phyloP scores from a whole-genome alignment of 768 basidiomycete species.

The Trichaptum fuscoviolaceum region DNA sequence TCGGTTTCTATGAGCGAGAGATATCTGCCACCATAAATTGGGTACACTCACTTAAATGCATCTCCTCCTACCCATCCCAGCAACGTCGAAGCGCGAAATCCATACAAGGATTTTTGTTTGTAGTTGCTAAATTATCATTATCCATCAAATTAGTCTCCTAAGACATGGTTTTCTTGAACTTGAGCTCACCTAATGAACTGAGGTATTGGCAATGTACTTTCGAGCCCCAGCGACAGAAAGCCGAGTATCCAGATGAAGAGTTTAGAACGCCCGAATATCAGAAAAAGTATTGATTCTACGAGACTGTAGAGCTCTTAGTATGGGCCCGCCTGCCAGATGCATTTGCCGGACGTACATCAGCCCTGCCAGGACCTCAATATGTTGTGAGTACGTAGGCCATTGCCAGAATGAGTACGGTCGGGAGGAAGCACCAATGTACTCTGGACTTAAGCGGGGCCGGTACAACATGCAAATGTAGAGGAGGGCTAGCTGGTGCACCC shows the following conservation, averaged over 20 bases:
- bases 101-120: slow-evolving; percentile 73
- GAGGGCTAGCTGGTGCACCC: slow-evolving; percentile 53
- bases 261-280: slow-evolving; percentile 64
- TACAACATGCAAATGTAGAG: slow-evolving; percentile 80
- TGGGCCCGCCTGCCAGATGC: neutral
- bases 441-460: slow-evolving; percentile 54
- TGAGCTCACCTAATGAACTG: slow-evolving; percentile 65
- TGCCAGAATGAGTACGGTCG: slow-evolving; percentile 82
- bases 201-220: slow-evolving; percentile 83
- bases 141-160: slow-evolving; percentile 8
- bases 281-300: slow-evolving; percentile 64
- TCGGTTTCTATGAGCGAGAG: neutral
- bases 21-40: slow-evolving; percentile 1
- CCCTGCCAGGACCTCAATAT: slow-evolving; percentile 78
- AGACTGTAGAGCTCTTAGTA: slow-evolving; percentile 31
- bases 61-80: slow-evolving; percentile 84
- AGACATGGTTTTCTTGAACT: slow-evolving; percentile 6
- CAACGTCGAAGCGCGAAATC: slow-evolving; percentile 78
- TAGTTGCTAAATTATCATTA: slow-evolving; percentile 52
- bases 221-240: slow-evolving; percentile 74
- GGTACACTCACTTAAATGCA: slow-evolving; percentile 63
- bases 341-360: slow-evolving; percentile 49
- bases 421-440: slow-evolving; percentile 50
- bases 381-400: slow-evolving; percentile 71
- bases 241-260: slow-evolving; percentile 61